phyloP scores from a whole-genome alignment of 2,329 filamentous ascomycete genomes.

The Neoarthrinium moseri region DNA sequence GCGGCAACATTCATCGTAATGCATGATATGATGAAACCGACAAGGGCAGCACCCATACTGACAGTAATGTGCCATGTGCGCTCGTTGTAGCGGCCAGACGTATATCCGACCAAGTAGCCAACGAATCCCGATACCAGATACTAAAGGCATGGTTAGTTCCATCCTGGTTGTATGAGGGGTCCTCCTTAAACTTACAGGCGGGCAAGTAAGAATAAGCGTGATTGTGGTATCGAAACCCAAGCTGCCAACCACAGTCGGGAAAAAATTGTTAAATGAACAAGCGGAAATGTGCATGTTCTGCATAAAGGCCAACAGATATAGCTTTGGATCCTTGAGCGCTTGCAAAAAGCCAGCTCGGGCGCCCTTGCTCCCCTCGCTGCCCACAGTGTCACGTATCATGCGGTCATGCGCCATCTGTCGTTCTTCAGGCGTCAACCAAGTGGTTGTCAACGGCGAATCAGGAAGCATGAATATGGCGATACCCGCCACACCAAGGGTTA shows the following conservation, averaged over 20 bases:
- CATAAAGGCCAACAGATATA: constrained; percentile 43
- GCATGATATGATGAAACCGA: constrained; percentile 37
- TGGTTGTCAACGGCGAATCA: constrained; percentile 34
- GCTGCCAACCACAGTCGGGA: constrained; percentile 36
- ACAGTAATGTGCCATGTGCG: constrained; percentile 48
- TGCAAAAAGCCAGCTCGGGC: constrained; percentile 39
- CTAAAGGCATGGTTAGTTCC: background rate
- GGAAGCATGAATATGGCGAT: constrained; percentile 34
- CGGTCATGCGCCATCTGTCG: constrained; percentile 39
- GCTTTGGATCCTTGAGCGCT: constrained; percentile 37
- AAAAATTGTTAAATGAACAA: constrained; percentile 26
- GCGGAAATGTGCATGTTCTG: constrained; percentile 39
- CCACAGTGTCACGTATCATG: constrained; percentile 28
- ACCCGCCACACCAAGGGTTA: constrained; percentile 22
- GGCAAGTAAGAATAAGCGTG: constrained; percentile 46
- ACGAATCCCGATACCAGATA: constrained; percentile 28
- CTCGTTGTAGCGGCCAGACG: constrained; percentile 45
- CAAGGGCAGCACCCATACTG: constrained; percentile 37
- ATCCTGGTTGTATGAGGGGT: constrained; percentile 23
- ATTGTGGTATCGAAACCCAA: constrained; percentile 41
- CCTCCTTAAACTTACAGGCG: constrained; percentile 27
- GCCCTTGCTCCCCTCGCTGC: constrained; percentile 30
- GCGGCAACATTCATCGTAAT: constrained; percentile 27
- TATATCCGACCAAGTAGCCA: constrained; percentile 27
- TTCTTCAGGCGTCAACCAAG: constrained; percentile 42